phyloP scores from a whole-genome alignment of 2,329 filamentous ascomycete genomes.

The Colletotrichum sp. region DNA sequence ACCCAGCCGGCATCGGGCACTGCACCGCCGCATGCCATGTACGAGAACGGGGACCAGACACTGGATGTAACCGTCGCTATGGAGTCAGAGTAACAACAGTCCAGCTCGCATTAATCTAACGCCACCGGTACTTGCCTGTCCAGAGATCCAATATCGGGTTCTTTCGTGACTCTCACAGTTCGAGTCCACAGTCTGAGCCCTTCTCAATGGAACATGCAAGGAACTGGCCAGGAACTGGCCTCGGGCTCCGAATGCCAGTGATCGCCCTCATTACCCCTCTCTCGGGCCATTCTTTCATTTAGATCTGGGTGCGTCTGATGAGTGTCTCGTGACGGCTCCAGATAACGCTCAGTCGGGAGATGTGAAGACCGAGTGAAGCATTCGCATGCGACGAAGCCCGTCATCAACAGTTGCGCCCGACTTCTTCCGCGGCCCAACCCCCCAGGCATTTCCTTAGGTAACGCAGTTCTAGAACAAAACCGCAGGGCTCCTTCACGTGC shows the following conservation, averaged over 20 bases:
- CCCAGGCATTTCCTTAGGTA: background rate
- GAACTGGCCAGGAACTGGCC: background rate
- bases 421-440: background rate
- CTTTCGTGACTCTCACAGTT: background rate
- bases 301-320: background rate
- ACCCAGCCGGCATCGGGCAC: background rate
- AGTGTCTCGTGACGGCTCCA: background rate
- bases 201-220: background rate
- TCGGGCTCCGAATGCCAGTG: background rate
- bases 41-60: background rate
- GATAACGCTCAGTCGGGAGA: background rate
- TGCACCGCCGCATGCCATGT: conserved; percentile 13
- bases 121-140: background rate
- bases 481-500: background rate
- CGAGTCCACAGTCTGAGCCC: background rate
- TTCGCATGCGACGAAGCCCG: background rate
- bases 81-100: background rate
- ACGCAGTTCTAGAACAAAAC: background rate
- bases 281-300: background rate
- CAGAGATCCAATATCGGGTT: background rate
- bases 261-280: background rate
- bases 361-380: background rate
- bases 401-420: background rate
- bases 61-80: background rate
- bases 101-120: background rate